These are phyloP conservation scores for Polytrichum commune DNA, from an alignment of 225 moss, liverwort and hornwort species.

Conservation along the genomic window DNA sequence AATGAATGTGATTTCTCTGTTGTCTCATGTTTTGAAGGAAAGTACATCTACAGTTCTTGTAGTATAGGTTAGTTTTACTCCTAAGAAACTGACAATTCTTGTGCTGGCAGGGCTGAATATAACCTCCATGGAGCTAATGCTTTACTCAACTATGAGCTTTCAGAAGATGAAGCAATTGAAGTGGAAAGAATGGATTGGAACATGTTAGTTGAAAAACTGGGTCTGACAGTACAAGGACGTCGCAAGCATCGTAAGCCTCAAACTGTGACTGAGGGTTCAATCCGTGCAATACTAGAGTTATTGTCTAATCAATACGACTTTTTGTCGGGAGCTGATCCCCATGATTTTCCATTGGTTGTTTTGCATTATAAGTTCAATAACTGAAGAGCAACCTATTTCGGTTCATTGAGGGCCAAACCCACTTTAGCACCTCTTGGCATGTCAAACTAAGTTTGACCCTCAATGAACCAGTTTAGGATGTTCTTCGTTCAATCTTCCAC, in stretches of 20 bases:
- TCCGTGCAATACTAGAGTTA: too few relatives aligned
- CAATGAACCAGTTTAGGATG: too few relatives aligned
- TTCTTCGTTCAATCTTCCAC: too few relatives aligned
- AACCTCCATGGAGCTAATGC: slow-evolving; percentile 50
- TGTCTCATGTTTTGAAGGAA: background rate
- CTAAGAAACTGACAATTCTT: background rate
- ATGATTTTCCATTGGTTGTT: too few relatives aligned
- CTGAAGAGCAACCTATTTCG: too few relatives aligned
- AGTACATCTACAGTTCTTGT: background rate
- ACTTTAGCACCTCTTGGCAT: too few relatives aligned
- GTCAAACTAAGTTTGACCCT: too few relatives aligned
- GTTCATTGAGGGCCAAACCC: too few relatives aligned
- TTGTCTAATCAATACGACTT: too few relatives aligned
- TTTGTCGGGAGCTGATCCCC: too few relatives aligned
- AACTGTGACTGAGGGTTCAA: too few relatives aligned
- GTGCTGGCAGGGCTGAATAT: slow-evolving; percentile 45
- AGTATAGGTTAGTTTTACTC: background rate
- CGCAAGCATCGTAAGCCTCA: slow-evolving; percentile 33
- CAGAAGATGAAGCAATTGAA: slow-evolving; percentile 34
- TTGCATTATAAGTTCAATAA: too few relatives aligned
- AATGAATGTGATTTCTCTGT: background rate
- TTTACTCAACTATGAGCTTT: slow-evolving; percentile 44
- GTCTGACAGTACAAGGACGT: slow-evolving; percentile 25
- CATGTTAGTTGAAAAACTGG: slow-evolving; percentile 31
- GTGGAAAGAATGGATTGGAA: slow-evolving; percentile 43